Evolutionary conservation across 495 filamentous ascomycete species (phyloP).

Genomic region (Gamarada debralockiae): DNA sequence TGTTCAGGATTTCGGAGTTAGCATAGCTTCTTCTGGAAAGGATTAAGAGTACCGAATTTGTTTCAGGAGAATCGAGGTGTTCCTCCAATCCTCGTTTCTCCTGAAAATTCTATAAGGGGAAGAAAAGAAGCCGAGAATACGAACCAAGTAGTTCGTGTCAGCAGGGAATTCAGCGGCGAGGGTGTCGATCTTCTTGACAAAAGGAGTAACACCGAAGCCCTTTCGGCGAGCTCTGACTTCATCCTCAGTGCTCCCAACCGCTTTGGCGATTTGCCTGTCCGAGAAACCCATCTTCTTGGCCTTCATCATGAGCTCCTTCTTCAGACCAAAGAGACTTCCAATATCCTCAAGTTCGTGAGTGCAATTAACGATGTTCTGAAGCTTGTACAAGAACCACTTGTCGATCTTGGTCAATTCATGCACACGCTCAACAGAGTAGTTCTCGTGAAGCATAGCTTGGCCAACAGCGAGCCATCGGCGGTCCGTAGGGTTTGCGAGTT

Average conservation of each 20-base stretch:
- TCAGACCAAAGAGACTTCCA: constrained; percentile 80
- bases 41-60: too few relatives aligned
- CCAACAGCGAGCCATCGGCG: constrained; percentile 95
- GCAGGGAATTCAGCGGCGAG: constrained; percentile 98
- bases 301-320: constrained; percentile 80
- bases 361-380: constrained; percentile 92
- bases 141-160: constrained; percentile 94
- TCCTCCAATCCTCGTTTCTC: too few relatives aligned
- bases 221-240: constrained; percentile 81
- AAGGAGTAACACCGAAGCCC: constrained; percentile 80
- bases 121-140: too few relatives aligned
- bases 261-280: constrained; percentile 86
- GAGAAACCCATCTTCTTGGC: constrained; percentile 98
- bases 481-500: constrained; percentile 87
- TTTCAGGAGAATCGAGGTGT: too few relatives aligned
- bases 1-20: too few relatives aligned
- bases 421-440: constrained; percentile 84
- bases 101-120: too few relatives aligned
- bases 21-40: too few relatives aligned
- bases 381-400: constrained; percentile 96
- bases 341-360: constrained; percentile 82
- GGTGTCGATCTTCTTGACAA: constrained; percentile 92
- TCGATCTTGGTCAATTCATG: constrained; percentile 96
- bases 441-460: constrained; percentile 95
- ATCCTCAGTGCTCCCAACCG: constrained; percentile 83